Percentiles rank a stretch among this genome's conserved stretches.
Conservation (phyloP, 176 grass and related monocot species). For the Hordeum vulgare region DNA sequence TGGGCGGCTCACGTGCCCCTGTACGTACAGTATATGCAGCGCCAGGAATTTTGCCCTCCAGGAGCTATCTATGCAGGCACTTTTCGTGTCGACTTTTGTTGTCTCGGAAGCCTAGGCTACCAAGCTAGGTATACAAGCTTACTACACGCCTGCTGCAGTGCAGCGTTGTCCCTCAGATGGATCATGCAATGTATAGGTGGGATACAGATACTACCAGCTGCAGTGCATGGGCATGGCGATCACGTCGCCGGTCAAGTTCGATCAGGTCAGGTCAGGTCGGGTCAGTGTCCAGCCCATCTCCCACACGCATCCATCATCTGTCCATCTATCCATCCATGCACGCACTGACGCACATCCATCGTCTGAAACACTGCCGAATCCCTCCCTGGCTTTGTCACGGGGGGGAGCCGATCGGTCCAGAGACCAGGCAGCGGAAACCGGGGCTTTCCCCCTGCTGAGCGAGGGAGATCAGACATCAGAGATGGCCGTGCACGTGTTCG, state of each 20-base stretch:
- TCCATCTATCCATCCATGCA: not conserved
- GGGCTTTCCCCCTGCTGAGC: not conserved
- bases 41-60: slow-evolving; percentile 17
- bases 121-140: no score
- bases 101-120: slow-evolving; percentile 7
- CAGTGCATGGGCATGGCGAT: not conserved
- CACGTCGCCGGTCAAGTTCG: not conserved
- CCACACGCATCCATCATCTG: slow-evolving; percentile 14
- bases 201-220: not conserved
- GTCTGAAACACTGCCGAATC: not conserved
- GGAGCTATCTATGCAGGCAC: slow-evolving; percentile 25
- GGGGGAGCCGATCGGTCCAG: not conserved
- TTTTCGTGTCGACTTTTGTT: slow-evolving; percentile 23
- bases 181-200: not conserved
- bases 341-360: no score
- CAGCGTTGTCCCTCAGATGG: not conserved
- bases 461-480: not conserved
- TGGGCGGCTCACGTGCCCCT: not conserved
- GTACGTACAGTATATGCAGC: not conserved
- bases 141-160: not conserved
- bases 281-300: slow-evolving; percentile 4
- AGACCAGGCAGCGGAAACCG: not conserved
- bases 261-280: not conserved
- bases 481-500: not conserved
- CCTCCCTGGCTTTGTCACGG: not conserved